Percentiles rank a stretch among this genome's conserved stretches.
phyloP scores from a whole-genome alignment of 768 basidiomycete genomes.

The Ephemerocybe angulata region DNA sequence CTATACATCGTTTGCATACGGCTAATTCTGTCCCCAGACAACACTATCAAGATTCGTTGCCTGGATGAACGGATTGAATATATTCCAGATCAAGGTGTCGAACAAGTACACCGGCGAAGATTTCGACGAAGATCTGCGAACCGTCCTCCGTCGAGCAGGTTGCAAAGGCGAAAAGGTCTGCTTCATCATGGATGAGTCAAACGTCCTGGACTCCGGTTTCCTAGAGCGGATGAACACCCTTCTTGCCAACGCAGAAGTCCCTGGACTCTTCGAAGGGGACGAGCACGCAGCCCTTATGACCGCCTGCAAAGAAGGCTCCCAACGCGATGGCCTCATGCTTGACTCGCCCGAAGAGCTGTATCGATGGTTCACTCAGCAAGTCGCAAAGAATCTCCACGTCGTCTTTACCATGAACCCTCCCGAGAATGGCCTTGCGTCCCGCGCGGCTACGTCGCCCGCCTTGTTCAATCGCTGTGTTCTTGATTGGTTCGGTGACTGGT shows the following conservation, averaged over 20 bases:
- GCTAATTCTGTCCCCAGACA: conserved; percentile 54
- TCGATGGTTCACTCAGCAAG: conserved; percentile 98
- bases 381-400: conserved; percentile 95
- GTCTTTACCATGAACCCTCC: conserved; percentile 99
- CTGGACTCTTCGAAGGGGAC: conserved; percentile 99
- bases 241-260: conserved; percentile 99
- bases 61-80: conserved; percentile 99
- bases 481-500: conserved; percentile 99
- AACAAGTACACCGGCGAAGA: conserved; percentile 99
- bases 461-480: conserved; percentile 98
- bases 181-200: conserved; percentile 99
- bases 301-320: conserved; percentile 99
- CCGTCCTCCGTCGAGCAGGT: conserved; percentile 89
- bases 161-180: conserved; percentile 99
- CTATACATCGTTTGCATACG: neutral
- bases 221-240: conserved; percentile 99
- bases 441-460: conserved; percentile 96
- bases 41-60: conserved; percentile 97
- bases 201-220: conserved; percentile 98
- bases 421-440: conserved; percentile 89
- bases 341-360: conserved; percentile 98
- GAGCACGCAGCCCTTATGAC: conserved; percentile 98
- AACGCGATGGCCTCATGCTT: conserved; percentile 95
- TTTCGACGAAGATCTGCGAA: conserved; percentile 96
- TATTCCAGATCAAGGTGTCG: conserved; percentile 99